Percentiles rank a stretch among this genome's conserved stretches.
Evolutionary conservation across 2,329 filamentous ascomycete genomes (phyloP).

Genomic region (Fusarium sp.): DNA sequence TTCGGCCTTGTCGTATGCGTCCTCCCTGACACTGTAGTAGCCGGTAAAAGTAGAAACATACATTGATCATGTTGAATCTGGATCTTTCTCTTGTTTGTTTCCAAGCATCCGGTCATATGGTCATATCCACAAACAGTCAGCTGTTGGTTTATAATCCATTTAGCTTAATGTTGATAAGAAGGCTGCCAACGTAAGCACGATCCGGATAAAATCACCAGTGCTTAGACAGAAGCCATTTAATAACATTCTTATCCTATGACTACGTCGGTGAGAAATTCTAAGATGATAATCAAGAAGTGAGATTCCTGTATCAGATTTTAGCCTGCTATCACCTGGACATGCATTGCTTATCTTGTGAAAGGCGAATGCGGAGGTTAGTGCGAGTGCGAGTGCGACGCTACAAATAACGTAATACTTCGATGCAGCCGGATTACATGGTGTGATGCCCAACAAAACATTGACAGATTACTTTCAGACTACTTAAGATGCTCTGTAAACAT

Average conservation of each 20-base stretch:
- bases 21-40: no score
- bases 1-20: no score
- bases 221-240: no score
- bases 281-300: background rate
- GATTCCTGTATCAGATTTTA: background rate
- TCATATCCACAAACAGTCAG: no score
- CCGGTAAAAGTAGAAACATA: no score
- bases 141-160: background rate
- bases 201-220: background rate
- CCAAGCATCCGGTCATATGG: no score
- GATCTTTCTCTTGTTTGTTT: accelerated
- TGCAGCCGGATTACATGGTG: background rate
- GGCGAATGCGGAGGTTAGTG: background rate
- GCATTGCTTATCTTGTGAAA: background rate
- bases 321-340: no score
- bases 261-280: background rate
- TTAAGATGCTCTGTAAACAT: background rate
- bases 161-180: accelerated
- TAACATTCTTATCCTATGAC: no score
- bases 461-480: background rate
- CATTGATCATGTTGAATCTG: accelerated
- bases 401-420: background rate
- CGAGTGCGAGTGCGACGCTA: background rate
- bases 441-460: background rate
- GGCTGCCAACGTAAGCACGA: background rate